Conservation (phyloP, 352 stramenopile genomes). For the Phytophthora pini region DNA sequence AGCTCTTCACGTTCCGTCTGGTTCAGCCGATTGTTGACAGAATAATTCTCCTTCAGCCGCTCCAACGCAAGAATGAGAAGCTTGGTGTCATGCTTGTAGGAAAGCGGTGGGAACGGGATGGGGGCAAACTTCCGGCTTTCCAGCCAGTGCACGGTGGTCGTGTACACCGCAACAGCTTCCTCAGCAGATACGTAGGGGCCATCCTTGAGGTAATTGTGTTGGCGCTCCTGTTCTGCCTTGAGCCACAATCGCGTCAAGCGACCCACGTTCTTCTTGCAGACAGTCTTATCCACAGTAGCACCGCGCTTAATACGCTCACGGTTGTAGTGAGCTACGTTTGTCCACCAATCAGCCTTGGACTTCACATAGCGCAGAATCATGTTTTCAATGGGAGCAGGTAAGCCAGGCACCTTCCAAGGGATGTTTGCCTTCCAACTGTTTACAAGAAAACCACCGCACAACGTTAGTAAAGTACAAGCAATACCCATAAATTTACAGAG, state of each 20-base stretch:
- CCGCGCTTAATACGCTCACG: conserved; percentile 99
- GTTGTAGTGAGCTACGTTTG: conserved; percentile 99
- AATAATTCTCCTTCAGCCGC: conserved; percentile 99
- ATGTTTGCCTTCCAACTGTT: conserved; percentile 98
- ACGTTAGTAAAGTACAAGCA: conserved; percentile 8
- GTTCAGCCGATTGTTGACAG: conserved; percentile 97
- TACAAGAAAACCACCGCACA: conserved; percentile 15
- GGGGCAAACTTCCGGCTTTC: conserved; percentile 99
- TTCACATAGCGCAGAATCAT: conserved; percentile 99
- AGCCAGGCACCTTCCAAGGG: conserved; percentile 99
- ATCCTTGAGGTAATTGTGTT: conserved; percentile 99
- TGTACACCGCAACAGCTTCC: conserved; percentile 99
- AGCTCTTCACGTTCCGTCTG: conserved; percentile 98
- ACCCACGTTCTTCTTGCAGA: conserved; percentile 99
- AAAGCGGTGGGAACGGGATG: conserved; percentile 99
- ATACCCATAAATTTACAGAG: background rate
- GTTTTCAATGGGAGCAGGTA: conserved; percentile 99
- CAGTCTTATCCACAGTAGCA: conserved; percentile 99
- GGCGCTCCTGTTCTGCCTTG: conserved; percentile 99
- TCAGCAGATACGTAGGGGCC: conserved; percentile 98
- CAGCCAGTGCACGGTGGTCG: conserved; percentile 99
- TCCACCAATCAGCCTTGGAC: conserved; percentile 98
- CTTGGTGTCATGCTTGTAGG: conserved; percentile 99
- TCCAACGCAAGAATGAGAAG: conserved; percentile 99
- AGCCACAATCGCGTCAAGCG: conserved; percentile 98